Evolutionary conservation across 2,329 filamentous ascomycete genomes (phyloP), one percentile per base, ranked within the genome.

Genomic region (Aspergillus viridinutans): DNA sequence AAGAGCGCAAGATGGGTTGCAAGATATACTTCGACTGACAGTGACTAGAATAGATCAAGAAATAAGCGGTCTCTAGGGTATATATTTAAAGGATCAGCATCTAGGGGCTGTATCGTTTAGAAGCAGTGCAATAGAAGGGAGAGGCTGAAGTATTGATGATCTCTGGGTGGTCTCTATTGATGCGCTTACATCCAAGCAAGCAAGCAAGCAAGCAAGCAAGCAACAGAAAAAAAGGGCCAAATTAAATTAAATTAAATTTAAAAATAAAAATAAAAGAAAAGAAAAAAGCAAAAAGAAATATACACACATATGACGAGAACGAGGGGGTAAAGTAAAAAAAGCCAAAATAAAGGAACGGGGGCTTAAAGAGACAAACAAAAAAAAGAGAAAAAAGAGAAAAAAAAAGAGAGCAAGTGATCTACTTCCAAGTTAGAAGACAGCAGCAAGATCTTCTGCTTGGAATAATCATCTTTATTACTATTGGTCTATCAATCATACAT

Each of bases 111-210:
- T 14, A 23, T 25, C 1, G 10, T 7, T 14, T 14, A 47, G 10
- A 47, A 21, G 23, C 43, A 47, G 43, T 25, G 12, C 12, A 14
- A 25, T 47, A 23, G 43, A 23, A 14, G 43, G 23, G 23, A 14
- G 6, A 45, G 42, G 42, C 42, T 45, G n/a, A 50, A 50, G 23
- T 32, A 21, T 10, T 17, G 21, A 55, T 42, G 23, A 60, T 50
- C 26, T 28, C 40, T 28, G 21, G 40, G 40, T 43, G n/a, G n/a
- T 12, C 40, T 43, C 40, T 43, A 17, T 47, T 25, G 43, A 54
- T 28, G 53, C 53, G 57, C 51, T 53, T 58, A 61, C 52, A 54
- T 47, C 52, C 28, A 47, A 29, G 49, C 52, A 29, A 10, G 32
- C 29, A 14, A 32, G 29, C 29, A 29, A 12, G 8, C 28, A 53